A percentile compares a stretch with the other conserved stretches of the same genome.
phyloP scores from a whole-genome alignment of 2,329 filamentous ascomycete genomes.

The Pseudogymnoascus sp. region DNA sequence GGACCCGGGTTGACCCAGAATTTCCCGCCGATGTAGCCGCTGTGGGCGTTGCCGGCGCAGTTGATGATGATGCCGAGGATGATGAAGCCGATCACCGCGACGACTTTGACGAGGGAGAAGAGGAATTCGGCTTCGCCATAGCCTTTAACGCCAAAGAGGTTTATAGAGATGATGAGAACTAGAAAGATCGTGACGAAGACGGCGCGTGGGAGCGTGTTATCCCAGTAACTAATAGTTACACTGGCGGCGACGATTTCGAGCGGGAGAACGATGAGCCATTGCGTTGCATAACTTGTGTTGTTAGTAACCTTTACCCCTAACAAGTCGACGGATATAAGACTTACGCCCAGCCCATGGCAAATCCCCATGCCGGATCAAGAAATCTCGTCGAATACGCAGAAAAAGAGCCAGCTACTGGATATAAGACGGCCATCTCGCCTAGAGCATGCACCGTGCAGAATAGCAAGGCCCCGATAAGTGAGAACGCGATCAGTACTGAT shows the following conservation, averaged over 20 bases:
- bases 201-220: too few species aligned
- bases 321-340: too few species aligned
- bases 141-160: conserved; percentile 78
- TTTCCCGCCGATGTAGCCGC: conserved; percentile 41
- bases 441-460: conserved; percentile 88
- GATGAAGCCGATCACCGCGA: conserved; percentile 59
- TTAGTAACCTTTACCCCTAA: too few species aligned
- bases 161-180: conserved; percentile 76
- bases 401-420: not conserved
- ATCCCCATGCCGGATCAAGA: conserved; percentile 87
- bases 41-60: conserved; percentile 43
- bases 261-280: too few species aligned
- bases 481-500: conserved; percentile 68
- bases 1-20: conserved; percentile 37
- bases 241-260: too few species aligned
- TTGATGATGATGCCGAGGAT: conserved; percentile 51
- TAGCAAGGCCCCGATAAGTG: conserved; percentile 75
- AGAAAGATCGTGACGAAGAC: too few species aligned
- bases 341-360: conserved; percentile 93
- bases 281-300: too few species aligned
- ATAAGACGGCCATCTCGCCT: conserved; percentile 84
- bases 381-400: conserved; percentile 59
- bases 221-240: too few species aligned
- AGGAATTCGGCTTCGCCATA: conserved; percentile 88
- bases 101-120: conserved; percentile 78